These are phyloP conservation scores for Orbilia blumenaviensis DNA, from an alignment of 2,329 filamentous ascomycete species.

Conservation along the genomic window DNA sequence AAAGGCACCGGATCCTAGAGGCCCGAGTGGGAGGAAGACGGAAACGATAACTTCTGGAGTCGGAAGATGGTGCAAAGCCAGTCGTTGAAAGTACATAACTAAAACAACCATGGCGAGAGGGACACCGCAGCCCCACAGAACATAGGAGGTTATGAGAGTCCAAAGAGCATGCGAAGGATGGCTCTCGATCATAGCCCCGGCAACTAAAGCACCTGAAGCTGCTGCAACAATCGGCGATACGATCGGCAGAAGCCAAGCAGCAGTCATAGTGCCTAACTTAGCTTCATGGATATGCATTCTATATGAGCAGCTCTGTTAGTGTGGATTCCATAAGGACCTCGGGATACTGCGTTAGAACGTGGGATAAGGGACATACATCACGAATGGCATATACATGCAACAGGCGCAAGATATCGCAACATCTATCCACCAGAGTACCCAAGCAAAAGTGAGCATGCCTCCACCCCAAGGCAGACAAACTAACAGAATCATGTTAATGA, in stretches of 20 bases:
- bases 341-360: constrained; percentile 3
- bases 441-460: constrained; percentile 68
- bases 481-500: constrained; percentile 72
- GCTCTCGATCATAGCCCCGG: constrained; percentile 66
- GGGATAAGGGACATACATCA: constrained; percentile 64
- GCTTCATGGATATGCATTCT: constrained; percentile 61
- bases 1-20: constrained; percentile 72
- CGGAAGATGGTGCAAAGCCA: constrained; percentile 73
- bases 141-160: constrained; percentile 72
- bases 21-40: constrained; percentile 73
- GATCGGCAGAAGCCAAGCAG: constrained; percentile 72
- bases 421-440: constrained; percentile 70
- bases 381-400: constrained; percentile 68
- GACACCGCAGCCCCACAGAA: constrained; percentile 74
- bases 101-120: constrained; percentile 67
- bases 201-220: constrained; percentile 71
- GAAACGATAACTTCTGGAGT: constrained; percentile 74
- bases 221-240: constrained; percentile 73
- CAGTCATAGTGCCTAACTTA: constrained; percentile 69
- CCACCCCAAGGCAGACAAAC: constrained; percentile 71
- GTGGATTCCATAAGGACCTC: background rate
- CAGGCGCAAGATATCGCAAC: constrained; percentile 66
- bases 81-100: constrained; percentile 70
- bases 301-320: background rate
- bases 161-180: constrained; percentile 68